Evolutionary conservation across 2,329 filamentous ascomycete species (phyloP).

Genomic region (Clonostachys rhizophaga): DNA sequence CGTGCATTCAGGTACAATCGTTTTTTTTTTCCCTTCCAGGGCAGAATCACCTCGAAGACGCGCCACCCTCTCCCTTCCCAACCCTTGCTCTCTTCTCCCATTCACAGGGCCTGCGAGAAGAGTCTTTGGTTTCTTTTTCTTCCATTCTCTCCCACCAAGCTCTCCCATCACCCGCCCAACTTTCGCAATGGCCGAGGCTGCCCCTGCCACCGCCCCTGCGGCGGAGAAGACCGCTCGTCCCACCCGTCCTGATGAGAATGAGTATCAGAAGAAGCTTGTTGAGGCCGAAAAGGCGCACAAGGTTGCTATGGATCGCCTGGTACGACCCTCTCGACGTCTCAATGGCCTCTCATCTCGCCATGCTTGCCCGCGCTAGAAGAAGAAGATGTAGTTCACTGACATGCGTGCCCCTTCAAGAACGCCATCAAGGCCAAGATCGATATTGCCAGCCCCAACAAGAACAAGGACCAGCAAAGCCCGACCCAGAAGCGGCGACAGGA

Average conservation of each 20-base stretch:
- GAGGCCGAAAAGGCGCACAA: conserved; percentile 85
- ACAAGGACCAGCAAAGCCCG: conserved; percentile 76
- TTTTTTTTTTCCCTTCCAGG: neutral
- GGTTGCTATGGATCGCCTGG: conserved; percentile 60
- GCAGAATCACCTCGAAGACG: neutral
- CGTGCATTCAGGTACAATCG: neutral
- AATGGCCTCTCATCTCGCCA: conserved; percentile 6
- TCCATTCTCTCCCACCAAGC: neutral
- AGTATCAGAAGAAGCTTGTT: conserved; percentile 73
- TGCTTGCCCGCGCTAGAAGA: conserved; percentile 2
- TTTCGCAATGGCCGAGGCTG: conserved; percentile 36
- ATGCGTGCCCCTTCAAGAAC: conserved; percentile 49
- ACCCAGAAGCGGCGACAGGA: conserved; percentile 79
- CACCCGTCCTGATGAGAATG: conserved; percentile 80
- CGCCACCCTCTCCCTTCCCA: neutral
- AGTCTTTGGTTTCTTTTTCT: conserved; percentile 1
- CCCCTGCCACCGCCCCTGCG: conserved; percentile 36
- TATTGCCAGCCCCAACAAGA: conserved; percentile 66
- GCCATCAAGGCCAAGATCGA: conserved; percentile 87
- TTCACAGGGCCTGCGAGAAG: neutral
- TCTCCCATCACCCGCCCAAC: conserved; percentile 8
- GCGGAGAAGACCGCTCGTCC: conserved; percentile 55
- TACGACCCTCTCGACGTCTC: conserved; percentile 15
- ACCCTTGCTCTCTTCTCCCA: neutral
- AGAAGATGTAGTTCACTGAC: no score